Percentiles rank a stretch among this genome's conserved stretches.
phyloP scores from a whole-genome alignment of 306 rosid genomes.

The Notholithocarpus densiflorus region DNA sequence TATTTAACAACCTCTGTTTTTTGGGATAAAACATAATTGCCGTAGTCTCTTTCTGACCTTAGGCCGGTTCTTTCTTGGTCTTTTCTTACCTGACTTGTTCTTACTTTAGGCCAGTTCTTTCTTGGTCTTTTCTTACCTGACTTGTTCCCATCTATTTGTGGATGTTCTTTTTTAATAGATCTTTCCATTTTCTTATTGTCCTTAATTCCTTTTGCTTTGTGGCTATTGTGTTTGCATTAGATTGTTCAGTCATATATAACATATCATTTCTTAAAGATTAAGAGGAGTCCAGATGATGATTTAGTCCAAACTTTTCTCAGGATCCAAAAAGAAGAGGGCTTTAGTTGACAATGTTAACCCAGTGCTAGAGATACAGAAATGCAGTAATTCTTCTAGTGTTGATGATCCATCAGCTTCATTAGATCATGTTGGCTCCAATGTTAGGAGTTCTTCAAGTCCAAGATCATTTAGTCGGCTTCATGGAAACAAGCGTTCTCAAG shows the following conservation, averaged over 20 bases:
- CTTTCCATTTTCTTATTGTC: not conserved
- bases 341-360: slow-evolving; percentile 30
- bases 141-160: not conserved
- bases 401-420: too few relatives aligned
- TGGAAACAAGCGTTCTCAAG: slow-evolving; percentile 17
- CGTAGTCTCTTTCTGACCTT: not conserved
- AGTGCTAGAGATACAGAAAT: slow-evolving; percentile 27
- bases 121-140: not conserved
- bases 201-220: not conserved
- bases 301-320: slow-evolving; percentile 42
- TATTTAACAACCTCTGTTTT: not conserved
- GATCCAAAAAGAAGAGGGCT: slow-evolving; percentile 44
- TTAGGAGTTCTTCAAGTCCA: not conserved
- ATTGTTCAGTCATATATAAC: not conserved
- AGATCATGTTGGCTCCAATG: slow-evolving; percentile 22
- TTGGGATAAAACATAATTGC: not conserved
- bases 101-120: not conserved
- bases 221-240: not conserved
- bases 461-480: slow-evolving; percentile 22
- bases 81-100: too few relatives aligned
- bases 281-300: slow-evolving; percentile 11
- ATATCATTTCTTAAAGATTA: not conserved
- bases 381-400: slow-evolving; percentile 1
- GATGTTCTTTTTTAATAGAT: not conserved
- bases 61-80: too few relatives aligned